Base-by-base conservation (phyloP, 2,329 filamentous ascomycete genomes). In the Huntiella bhutanensis region DNA sequence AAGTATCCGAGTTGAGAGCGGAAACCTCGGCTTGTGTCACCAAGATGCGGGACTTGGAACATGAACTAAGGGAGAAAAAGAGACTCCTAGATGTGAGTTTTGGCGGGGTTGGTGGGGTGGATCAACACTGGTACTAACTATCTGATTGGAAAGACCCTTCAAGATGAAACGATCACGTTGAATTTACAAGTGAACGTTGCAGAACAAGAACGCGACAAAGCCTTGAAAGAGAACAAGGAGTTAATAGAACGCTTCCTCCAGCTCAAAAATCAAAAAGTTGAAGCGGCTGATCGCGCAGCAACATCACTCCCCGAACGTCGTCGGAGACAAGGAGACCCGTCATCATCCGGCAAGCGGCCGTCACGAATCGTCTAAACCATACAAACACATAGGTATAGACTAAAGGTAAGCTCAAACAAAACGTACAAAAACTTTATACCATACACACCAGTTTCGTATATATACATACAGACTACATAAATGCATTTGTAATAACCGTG, bases 171-270 rank as follows among this genome's bases (percentile, higher is more conserved):
- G 62, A 78, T 93, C 43, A 80, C 84, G 1, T 64, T 95, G 41
- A 87, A 87, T 54, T 68, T 96, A 53, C 82, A 96, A 61, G 69
- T 95, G 38, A 86, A 91, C 54, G 75, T 95, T 67, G 78, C 80
- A 3, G 86, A 92, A 59, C 74, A 87, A 58, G 75, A 77, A 56
- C 69, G 73, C 22, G 76, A 80, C 57, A 78, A 76, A 60, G 65
- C 93, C 52, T 74, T 77, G 57, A 71, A 69, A 49, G 91, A 96
- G 59, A 96, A 96, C 58, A 78, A 83, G 57, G 82, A 94, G 53
- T 68, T 98, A 47, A 77, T 95, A 45, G 80, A 86, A 59, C 71
- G 91, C 46, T 96, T 87, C 85, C 87, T 96, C 81, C 77, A 75
- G 57, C 71, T 80, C 52, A 91, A 91, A 3, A 73, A 79, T 57